Percentiles rank a stretch among this genome's conserved stretches.
These are phyloP conservation scores for Penicillium pancosmium DNA, from an alignment of 495 filamentous ascomycete species.

Conservation along the genomic window DNA sequence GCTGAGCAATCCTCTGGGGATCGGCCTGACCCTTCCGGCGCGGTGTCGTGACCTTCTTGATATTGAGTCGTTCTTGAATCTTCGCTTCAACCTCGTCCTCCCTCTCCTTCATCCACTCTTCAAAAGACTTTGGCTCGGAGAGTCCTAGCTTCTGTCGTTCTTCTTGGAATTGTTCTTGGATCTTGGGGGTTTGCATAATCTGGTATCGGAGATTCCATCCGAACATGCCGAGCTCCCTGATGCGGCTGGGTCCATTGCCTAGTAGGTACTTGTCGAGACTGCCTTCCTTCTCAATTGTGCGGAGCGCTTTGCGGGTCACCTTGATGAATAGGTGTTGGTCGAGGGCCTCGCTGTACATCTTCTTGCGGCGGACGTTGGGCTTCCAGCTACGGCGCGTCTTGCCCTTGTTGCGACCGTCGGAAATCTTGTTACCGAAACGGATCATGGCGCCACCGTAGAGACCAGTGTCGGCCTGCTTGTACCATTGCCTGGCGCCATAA, in stretches of 20 bases:
- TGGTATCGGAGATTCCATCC: conserved; percentile 89
- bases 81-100: conserved; percentile 36
- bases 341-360: conserved; percentile 70
- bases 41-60: conserved; percentile 41
- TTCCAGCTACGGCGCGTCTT: conserved; percentile 87
- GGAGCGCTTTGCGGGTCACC: conserved; percentile 73
- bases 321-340: conserved; percentile 67
- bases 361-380: conserved; percentile 82
- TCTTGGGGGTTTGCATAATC: conserved; percentile 71
- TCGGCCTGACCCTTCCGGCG: conserved; percentile 34
- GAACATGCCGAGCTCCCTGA: conserved; percentile 82
- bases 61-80: conserved; percentile 40
- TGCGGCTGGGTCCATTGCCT: conserved; percentile 66
- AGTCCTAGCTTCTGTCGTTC: conserved; percentile 58
- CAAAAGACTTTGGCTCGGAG: conserved; percentile 42
- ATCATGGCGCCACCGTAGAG: conserved; percentile 79
- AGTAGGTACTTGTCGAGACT: conserved; percentile 91
- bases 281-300: conserved; percentile 85
- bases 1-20: conserved; percentile 21
- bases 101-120: conserved; percentile 45
- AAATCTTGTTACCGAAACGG: conserved; percentile 91
- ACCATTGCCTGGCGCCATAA: conserved; percentile 73
- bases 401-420: conserved; percentile 66
- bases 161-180: conserved; percentile 59
- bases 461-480: conserved; percentile 86